Evolutionary conservation across 2,329 filamentous ascomycete species (phyloP), one percentile per base, ranked within the genome.

Genomic region (Aspergillus nomiae): DNA sequence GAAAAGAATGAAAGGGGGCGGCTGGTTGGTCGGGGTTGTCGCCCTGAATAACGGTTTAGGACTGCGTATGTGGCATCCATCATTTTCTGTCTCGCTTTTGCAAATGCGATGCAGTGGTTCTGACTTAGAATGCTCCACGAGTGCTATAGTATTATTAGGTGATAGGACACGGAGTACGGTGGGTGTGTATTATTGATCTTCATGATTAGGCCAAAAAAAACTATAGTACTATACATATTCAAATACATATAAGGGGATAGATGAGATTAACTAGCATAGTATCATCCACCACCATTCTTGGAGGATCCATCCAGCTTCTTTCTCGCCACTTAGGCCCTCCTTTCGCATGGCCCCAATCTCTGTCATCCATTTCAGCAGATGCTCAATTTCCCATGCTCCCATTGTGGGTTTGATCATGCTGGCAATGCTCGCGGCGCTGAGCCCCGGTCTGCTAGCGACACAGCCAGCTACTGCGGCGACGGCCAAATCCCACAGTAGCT

Each of bases 281-380:
- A 75, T 70, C 70, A 80, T 69, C 78, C 78, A 81, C 80, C 80
- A 81, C 71, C 76, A 80, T 58, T 79, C 75, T 43, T 68, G 69
- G 14, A 79, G 70, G 34, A 60, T 66, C 73, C 77, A 80, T 12
- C 73, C 72, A 11, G 69, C 38, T 14, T 64, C 60, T 55, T 58
- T 60, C 21, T 53, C 66, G 28, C 60, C 56, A 21, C 65, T 61
- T 32, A 36, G 36, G 1, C 56, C 41, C 4, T 63, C 58, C 34
- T 65, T 53, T 24, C 59, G 62, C 38, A 70, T 69, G 36, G 69
- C 63, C 21, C 67, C 71, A 46, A 70, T 66, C 56, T 71, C 64
- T 12, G 70, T 67, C 67, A 82, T 53, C 81, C 81, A 83, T 14
- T 73, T 70, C 50, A 83, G 66, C 57, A 82, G 58, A 43, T 78